Evolutionary conservation across 192 early-diverging fungal genomes (phyloP).

Genomic region (Backusella mclennaniae): DNA sequence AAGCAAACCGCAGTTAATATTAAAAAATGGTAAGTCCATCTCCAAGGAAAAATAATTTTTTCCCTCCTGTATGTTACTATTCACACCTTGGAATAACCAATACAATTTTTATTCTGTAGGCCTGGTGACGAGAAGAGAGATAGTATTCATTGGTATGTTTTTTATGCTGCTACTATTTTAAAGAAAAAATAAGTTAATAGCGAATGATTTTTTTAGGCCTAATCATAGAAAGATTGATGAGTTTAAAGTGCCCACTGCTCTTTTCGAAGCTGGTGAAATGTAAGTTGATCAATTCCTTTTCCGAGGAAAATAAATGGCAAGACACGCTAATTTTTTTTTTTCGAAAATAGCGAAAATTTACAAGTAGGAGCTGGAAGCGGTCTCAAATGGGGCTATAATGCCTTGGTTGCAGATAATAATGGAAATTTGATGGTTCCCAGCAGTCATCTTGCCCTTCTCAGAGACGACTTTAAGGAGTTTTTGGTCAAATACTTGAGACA

Average conservation of each 20-base stretch:
- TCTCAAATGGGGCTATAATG: neutral
- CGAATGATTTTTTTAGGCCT: neutral
- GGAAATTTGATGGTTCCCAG: conserved; percentile 2
- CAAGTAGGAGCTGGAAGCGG: neutral
- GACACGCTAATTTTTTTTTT: neutral
- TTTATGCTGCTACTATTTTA: neutral
- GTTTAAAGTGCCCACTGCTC: neutral
- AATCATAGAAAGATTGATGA: neutral
- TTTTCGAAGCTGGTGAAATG: neutral
- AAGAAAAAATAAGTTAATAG: neutral
- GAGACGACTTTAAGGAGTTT: neutral
- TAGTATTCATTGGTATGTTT: neutral
- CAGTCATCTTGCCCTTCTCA: neutral
- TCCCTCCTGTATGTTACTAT: neutral
- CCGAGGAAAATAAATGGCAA: neutral
- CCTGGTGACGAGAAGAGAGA: neutral
- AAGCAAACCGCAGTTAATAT: neutral
- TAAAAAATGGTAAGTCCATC: neutral
- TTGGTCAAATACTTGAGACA: neutral
- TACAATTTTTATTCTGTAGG: neutral
- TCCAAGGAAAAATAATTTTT: neutral
- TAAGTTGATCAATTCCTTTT: neutral
- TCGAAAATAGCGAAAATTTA: neutral
- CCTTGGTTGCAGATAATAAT: neutral
- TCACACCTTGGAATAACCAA: neutral